Evolutionary conservation across 2,329 filamentous ascomycete species (phyloP), one percentile per base, ranked within the genome.

Genomic region (Trichoderma sp.): DNA sequence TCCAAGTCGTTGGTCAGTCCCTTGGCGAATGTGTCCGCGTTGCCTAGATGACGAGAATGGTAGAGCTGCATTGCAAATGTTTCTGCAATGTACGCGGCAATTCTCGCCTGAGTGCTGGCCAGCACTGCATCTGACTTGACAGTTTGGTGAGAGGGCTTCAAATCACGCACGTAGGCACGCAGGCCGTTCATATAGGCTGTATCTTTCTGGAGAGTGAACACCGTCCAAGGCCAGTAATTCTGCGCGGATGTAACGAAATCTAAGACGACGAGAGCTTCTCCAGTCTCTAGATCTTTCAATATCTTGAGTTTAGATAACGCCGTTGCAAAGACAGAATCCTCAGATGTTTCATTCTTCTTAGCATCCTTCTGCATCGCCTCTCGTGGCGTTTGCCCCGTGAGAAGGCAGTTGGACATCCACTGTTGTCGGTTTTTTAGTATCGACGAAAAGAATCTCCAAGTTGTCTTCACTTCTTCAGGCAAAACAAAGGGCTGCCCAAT

Each of bases 211-310:
- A 97, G 82, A 45, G 91, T 89, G 67, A 92, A 90, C 67, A 96
- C 93, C 1, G 93, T 94, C 92, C 94, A 97, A 1, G 94, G 91
- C 94, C 94, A 98, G 75, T 93, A 92, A 77, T 97, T 95, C 75
- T 97, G 94, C 5, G 94, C 92, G 3, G 91, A 89, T 2, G 92
- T 89, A 42, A 97, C 88, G 76, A 98, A 98, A 73, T 94, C 90
- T 17, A 99, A 84, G 73, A 97, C 89, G 1, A 91, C 88, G 25
- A 93, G 81, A 4, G 90, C 87, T 70, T 93, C 87, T 37, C 83
- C 81, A n/a, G 86, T 84, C 9, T 90, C 84, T 25, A 94, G 77
- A 2, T 86, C 82, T 27, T 86, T 84, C 69, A 97, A 88, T 12
- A 84, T 84, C 19, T 86, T 85, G 42, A 98, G 82, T 67, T 88